phyloP scores from a whole-genome alignment of 2,329 filamentous ascomycete genomes.

The Fusarium sp. region DNA sequence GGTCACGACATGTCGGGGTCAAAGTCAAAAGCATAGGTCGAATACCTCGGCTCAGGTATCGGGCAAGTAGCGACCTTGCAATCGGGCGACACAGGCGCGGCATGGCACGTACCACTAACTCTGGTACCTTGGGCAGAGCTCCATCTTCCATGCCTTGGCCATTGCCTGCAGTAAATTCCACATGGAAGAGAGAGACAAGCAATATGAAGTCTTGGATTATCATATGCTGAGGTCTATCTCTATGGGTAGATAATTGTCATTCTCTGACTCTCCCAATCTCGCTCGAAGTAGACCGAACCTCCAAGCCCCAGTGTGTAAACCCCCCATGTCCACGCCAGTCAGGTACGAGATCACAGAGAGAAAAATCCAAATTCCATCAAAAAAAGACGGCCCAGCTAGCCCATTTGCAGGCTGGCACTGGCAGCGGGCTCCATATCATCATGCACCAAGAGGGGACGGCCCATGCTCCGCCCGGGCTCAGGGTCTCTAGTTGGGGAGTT shows the following conservation, averaged over 20 bases:
- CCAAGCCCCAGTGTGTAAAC: conserved; percentile 8
- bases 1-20: background rate
- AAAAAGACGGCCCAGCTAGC: conserved; percentile 3
- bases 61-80: conserved; percentile 11
- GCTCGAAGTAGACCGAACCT: background rate
- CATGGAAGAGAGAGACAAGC: background rate
- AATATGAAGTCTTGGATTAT: background rate
- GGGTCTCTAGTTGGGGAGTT: conserved; percentile 11
- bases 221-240: background rate
- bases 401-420: conserved; percentile 15
- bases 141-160: conserved; percentile 6
- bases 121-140: background rate
- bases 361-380: conserved; percentile 6
- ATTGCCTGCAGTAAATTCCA: conserved; percentile 10
- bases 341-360: conserved; percentile 9
- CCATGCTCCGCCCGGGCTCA: conserved; percentile 21
- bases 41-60: conserved; percentile 14
- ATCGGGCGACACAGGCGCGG: conserved; percentile 3
- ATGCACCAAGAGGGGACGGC: conserved; percentile 7
- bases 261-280: conserved; percentile 7
- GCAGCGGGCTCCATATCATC: conserved; percentile 10
- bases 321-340: conserved; percentile 8
- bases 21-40: background rate
- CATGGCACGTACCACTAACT: conserved; percentile 19
- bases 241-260: background rate